A percentile compares a stretch with the other conserved stretches of the same genome.
Conservation (phyloP, 2,329 filamentous ascomycete species). For the Bretziella fagacearum region DNA sequence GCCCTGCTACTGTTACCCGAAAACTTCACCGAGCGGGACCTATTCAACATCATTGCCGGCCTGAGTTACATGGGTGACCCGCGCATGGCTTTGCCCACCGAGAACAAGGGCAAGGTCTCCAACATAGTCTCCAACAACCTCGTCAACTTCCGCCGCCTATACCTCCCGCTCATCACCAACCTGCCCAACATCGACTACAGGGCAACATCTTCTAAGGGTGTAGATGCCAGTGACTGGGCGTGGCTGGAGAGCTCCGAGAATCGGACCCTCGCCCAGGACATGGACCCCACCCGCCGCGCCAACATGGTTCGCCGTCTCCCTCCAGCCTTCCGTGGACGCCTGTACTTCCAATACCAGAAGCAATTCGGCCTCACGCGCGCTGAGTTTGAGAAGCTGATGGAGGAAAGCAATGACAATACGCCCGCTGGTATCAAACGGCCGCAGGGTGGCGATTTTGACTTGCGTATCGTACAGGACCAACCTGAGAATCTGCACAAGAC, state of each 20-base stretch:
- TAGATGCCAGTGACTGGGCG: constrained; percentile 32
- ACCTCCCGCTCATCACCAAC: constrained; percentile 74
- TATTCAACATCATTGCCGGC: constrained; percentile 82
- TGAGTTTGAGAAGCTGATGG: constrained; percentile 75
- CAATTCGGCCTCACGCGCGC: constrained; percentile 71
- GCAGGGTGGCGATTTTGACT: constrained; percentile 73
- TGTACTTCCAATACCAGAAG: constrained; percentile 91
- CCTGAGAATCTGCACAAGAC: constrained; percentile 48
- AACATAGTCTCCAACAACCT: constrained; percentile 93
- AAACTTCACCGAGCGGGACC: constrained; percentile 66
- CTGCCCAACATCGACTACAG: constrained; percentile 75
- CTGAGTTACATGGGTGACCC: constrained; percentile 92
- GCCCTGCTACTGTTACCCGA: constrained; percentile 73
- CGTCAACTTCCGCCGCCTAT: constrained; percentile 77
- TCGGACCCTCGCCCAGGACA: constrained; percentile 63
- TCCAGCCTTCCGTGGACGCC: constrained; percentile 65
- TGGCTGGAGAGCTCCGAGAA: constrained; percentile 37
- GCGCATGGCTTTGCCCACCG: constrained; percentile 80
- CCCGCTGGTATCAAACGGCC: constrained; percentile 51
- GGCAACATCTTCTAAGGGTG: constrained; percentile 45
- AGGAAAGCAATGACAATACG: constrained; percentile 54
- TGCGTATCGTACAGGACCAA: constrained; percentile 58
- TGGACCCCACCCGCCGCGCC: constrained; percentile 75
- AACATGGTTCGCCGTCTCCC: constrained; percentile 95
- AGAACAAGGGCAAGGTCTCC: constrained; percentile 79